Evolutionary conservation across 2,329 filamentous ascomycete species (phyloP).

Genomic region (Alternaria atra): DNA sequence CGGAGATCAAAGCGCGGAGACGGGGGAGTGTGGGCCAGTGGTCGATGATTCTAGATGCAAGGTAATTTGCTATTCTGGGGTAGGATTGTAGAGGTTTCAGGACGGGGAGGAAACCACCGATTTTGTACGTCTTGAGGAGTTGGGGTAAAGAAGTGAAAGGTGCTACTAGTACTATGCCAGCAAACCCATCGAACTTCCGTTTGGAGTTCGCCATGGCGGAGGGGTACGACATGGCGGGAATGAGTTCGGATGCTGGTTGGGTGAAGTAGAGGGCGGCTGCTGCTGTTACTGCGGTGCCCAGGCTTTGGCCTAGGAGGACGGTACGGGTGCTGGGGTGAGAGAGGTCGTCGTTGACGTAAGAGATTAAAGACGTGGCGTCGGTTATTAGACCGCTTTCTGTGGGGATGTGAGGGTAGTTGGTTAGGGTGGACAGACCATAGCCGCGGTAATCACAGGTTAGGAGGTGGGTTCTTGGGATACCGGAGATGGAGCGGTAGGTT

Average conservation of each 20-base stretch:
- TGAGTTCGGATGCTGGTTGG: constrained; percentile 34
- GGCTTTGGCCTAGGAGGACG: constrained; percentile 83
- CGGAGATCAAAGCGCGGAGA: constrained; percentile 61
- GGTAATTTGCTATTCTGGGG: constrained; percentile 68
- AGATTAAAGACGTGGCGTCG: constrained; percentile 76
- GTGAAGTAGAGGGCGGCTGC: constrained; percentile 78
- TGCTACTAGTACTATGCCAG: constrained; percentile 80
- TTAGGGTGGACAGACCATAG: constrained; percentile 82
- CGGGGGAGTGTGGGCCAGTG: constrained; percentile 79
- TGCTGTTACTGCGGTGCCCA: constrained; percentile 84
- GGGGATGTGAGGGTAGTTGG: constrained; percentile 59
- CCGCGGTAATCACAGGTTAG: constrained; percentile 92
- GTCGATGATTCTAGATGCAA: constrained; percentile 75
- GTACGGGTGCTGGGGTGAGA: constrained; percentile 75
- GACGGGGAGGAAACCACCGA: constrained; percentile 80
- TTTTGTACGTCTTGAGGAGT: constrained; percentile 79
- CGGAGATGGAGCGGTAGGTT: constrained; percentile 79
- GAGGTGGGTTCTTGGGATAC: constrained; percentile 75
- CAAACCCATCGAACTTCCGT: constrained; percentile 66
- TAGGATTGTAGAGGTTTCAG: constrained; percentile 77
- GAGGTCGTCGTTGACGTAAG: constrained; percentile 73
- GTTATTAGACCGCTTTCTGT: constrained; percentile 82
- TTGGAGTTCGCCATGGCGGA: neutral
- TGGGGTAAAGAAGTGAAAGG: constrained; percentile 78
- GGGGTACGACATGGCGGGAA: constrained; percentile 38